Evolutionary conservation across 2,329 filamentous ascomycete genomes (phyloP), one percentile per base, ranked within the genome.

Genomic region (Penicillium sp.): DNA sequence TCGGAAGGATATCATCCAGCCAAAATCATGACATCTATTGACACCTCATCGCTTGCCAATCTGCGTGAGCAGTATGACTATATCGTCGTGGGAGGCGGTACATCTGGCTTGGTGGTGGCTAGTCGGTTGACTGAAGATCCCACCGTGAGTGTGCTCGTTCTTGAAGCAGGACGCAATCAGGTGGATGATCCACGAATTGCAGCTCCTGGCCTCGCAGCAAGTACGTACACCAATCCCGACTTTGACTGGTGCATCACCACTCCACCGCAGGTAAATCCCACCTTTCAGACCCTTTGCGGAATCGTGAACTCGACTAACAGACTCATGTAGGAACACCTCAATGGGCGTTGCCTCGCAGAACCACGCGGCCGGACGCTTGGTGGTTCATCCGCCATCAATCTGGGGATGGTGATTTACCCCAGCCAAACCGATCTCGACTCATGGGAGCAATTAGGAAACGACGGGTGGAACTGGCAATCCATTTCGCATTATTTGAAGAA

Each of bases 371-470:
- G 46, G 6, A 42, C 49, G 18, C 42, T 58, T 16, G 55, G 55
- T 26, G 54, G 67, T 23, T 64, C 53, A 5, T 63, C 56, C 20
- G 68, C 65, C 29, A 55, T 72, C 46, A 71, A 70, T 42, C 46
- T 51, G 8, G 51, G 58, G 26, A 53, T 57, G 29, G 45, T 60
- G 18, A 54, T 62, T 11, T 50, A 57, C n/a, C 52, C 55, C 23
- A 58, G 52, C 14, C 45, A 47, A 16, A 34, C 49, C 13, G 58
- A 56, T 28, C 20, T 65, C 23, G 61, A 73, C 50, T 67, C 69
- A 2, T 74, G 71, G 70, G 64, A 46, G n/a, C 55, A 64, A 46
- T 50, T 69, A 13, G 69, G 69, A 3, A 71, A 70, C 41, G 47
- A 57, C 9, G 65, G 64, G 6, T 71, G 68, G 69, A 59, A 55